Evolutionary conservation across 805 yeast genomes (phyloP), one percentile per base, ranked within the genome.

Genomic region (Yamadazyma endophytica): DNA sequence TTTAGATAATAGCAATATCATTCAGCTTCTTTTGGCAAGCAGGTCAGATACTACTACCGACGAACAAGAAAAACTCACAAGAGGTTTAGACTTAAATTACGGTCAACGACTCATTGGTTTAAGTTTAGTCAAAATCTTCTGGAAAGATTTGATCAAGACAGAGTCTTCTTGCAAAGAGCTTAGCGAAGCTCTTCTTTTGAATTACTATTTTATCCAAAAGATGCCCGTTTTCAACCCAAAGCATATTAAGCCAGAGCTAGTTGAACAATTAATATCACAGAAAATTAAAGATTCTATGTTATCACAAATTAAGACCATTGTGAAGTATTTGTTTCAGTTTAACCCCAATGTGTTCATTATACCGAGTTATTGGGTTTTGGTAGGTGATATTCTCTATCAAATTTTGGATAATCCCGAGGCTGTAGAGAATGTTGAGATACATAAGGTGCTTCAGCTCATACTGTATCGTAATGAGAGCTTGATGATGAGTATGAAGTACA

Each of bases 381-480:
- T 79, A 26, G 73, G 74, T 32, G 60, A 69, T 2, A 60, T 68
- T 2, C 51, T 82, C 21, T 69, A 61, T 36, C 67, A 63, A 13
- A 61, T 64, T 2, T 35, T 64, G 8, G 24, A 21, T 11, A 21
- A 35, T 61, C 29, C 64, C 47, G 31, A 42, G 38, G 24, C 52
- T n/a, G n/a, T n/a, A 52, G 44, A 58, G 56, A 25, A 47, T 36
- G 26, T 57, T 47, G 32, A 53, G 36, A 37, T 57, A 1, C 50
- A 46, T 15, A 74, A 72, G 25, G 82, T 77, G 35, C 65, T 78
- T 29, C 78, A 78, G 30, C 48, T 81, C 18, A 73, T 82, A 4
- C 70, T 77, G 30, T 79, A 77, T 46, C 58, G 89, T 47, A 82
- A 82, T 50, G 87, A 82, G 55, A 79, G 87, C 2, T 58, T 82